Evolutionary conservation across 176 grass and related monocot species (phyloP), one percentile per base, ranked within the genome.

Genomic region (Aegilops bicornis): DNA sequence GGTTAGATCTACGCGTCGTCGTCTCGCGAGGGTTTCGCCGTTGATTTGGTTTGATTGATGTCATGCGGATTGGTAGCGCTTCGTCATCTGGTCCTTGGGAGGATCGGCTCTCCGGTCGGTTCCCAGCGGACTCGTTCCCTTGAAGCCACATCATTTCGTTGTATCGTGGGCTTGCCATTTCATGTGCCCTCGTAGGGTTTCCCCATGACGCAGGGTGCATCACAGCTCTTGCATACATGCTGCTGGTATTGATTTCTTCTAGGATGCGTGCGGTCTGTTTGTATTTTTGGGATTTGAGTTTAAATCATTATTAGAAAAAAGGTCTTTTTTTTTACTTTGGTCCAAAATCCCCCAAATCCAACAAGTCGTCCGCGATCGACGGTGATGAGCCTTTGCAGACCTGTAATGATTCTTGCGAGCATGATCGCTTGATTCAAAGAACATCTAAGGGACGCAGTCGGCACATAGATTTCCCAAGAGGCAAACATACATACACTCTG

Each of bases 11-110:
- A 22, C 19, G 59, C 24, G 10, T 42, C 16, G 29, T 1, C 25
- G 39, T 61, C 19, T 33, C 67, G 8, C 15, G 19, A 25, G 16
- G 30, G 45, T 76, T 83, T 48, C 24, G 39, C 37, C 23, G 23
- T 74, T 10, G 33, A 25, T 40, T 54, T 56, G 33, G 13, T 78
- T 83, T 5, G 43, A 32, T 31, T 20, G 29, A 45, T 52, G 4
- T 22, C 54, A 17, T 80, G 19, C 24, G 10, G 4, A 27, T 82
- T 4, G 25, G 25, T 64, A 43, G 61, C 27, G 88, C 88, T 93
- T 93, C 88, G 54, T 90, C 86, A 93, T 90, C 91, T 90, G 91
- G 88, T 93, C 82, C 22, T 79, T 83, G 88, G 86, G 86, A 88
- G 47, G 77, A 85, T 81, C 19, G 42, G 71, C 20, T n/a, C 35